phyloP scores from a whole-genome alignment of 257 asterid species.

The Penstemon newberryi region DNA sequence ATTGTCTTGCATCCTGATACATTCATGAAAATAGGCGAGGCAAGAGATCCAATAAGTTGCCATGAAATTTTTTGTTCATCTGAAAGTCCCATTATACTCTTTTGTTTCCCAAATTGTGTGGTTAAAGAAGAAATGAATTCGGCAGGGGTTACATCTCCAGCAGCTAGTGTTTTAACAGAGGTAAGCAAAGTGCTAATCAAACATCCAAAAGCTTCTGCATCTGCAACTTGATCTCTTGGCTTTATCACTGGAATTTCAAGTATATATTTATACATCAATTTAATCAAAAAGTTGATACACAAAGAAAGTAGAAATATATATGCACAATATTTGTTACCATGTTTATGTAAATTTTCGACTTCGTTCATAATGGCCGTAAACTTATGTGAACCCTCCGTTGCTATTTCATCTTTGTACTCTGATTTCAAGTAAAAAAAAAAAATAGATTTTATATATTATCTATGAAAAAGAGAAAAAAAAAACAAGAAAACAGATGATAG shows the following conservation, averaged over 20 bases:
- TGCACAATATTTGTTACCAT: slow-evolving; percentile 33
- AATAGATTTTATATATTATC: too few species aligned
- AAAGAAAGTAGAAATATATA: not conserved
- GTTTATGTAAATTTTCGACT: slow-evolving; percentile 44
- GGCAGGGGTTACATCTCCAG: slow-evolving; percentile 38
- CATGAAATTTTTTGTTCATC: slow-evolving; percentile 29
- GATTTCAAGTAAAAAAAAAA: slow-evolving; percentile 6
- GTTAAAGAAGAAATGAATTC: slow-evolving; percentile 47
- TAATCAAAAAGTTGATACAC: not conserved
- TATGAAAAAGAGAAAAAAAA: not conserved
- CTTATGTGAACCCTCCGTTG: slow-evolving; percentile 31
- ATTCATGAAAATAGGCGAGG: slow-evolving; percentile 37
- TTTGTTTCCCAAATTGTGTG: slow-evolving; percentile 27
- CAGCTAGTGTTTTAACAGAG: slow-evolving; percentile 38
- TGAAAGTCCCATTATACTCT: not conserved
- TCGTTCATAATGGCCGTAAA: slow-evolving; percentile 40
- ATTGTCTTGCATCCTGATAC: slow-evolving; percentile 41
- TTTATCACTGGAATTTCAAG: slow-evolving; percentile 37
- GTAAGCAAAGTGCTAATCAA: slow-evolving; percentile 40
- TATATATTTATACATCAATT: not conserved
- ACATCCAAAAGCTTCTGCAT: slow-evolving; percentile 57
- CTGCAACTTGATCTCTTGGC: slow-evolving; percentile 68
- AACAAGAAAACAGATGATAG: not conserved
- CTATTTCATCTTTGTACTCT: slow-evolving; percentile 44
- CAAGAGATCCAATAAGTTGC: slow-evolving; percentile 37